Evolutionary conservation across 2,329 filamentous ascomycete species (phyloP), one percentile per base, ranked within the genome.

Genomic region (Diplodia intermedia): DNA sequence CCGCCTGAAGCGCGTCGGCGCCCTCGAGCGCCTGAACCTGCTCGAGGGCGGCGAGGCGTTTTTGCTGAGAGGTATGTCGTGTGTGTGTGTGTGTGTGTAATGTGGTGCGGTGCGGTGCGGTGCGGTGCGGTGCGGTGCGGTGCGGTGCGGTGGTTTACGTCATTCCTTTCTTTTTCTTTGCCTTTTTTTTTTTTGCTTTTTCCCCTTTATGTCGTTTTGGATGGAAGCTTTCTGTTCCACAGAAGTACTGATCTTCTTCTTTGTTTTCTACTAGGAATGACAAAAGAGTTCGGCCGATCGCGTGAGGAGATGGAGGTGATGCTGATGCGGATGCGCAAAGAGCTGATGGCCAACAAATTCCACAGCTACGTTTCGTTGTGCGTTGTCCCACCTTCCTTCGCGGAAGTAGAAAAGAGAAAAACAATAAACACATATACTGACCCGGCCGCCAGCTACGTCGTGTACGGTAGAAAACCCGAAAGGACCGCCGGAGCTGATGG

Each of bases 361-460:
- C 66, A 67, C 26, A 61, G 66, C 23, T 67, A 67, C 29, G 56
- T 67, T 1, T 67, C 66, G 14, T 61, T 67, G 57, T 62, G 33
- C 7, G 57, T 31, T 26, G 1, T 4, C 9, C 11, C 9, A 5
- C 6, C 18, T 18, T 12, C 2, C 20, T 20, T 11, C 1, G 40
- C 55, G 4, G 12, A 2, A 14, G 4, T 26, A 26, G 26, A 26
- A 26, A 26, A n/a, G 11, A 11, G 9, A 15, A 33, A 12, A 20
- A 12, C 14, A 23, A 26, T 4, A 26, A 26, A 26, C 26, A 26
- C 26, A 26, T 26, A 4, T 14, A 4, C 57, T 20, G 4, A 20
- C 11, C 15, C 9, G 40, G 5, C 1, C 36, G 3, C 9, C 18
- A 62, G 57, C 15, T 62, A 62, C 23, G 43, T 62, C 11, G 40